Evolutionary conservation across 75 land plant genomes (phyloP), one percentile per base, ranked within the genome.

Genomic region (Cupressus sempervirens): DNA sequence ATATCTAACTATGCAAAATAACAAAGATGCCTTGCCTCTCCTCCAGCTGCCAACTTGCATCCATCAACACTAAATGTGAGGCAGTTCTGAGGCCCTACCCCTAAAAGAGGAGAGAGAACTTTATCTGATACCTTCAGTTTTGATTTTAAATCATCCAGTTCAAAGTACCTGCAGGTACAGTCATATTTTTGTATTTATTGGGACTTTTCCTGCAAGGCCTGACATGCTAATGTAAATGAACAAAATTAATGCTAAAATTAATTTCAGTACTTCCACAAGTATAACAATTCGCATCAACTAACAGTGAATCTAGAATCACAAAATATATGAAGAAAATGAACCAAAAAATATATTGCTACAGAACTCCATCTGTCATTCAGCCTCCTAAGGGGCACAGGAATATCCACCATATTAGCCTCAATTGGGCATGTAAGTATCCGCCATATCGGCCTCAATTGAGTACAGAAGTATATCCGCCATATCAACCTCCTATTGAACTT

Each of bases 61-160:
- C 99, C 99, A 87, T 98, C 99, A 34, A 86, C 87, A 88, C 98
- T 96, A 81, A 98, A 98, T 13, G 87, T 85, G 29, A 94, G 62
- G 86, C 93, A 91, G 74, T 91, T 94, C 84, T 93, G 99, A 10
- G 76, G 87, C 35, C 98, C 99, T 93, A 90, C 86, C 48, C 85
- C 92, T 82, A 92, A 85, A 18, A 94, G 89, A 79, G 87, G 86
- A 34, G 83, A 72, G 30, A 91, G 83, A 79, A 91, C 88, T 62
- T 91, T 91, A 16, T 84, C 85, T 9, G 91, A 70, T 30, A 93
- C 74, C 85, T 88, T 91, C 12, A 90, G 32, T 81, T 88, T 83
- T 32, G 77, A 75, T 73, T 87, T 91, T 12, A 62, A 83, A 48
- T 74, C 84, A 89, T 86, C 54, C 84, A 96, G 84, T 83, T 94